Evolutionary conservation across 2,329 filamentous ascomycete species (phyloP).

Genomic region (Scedosporium dehoogii): DNA sequence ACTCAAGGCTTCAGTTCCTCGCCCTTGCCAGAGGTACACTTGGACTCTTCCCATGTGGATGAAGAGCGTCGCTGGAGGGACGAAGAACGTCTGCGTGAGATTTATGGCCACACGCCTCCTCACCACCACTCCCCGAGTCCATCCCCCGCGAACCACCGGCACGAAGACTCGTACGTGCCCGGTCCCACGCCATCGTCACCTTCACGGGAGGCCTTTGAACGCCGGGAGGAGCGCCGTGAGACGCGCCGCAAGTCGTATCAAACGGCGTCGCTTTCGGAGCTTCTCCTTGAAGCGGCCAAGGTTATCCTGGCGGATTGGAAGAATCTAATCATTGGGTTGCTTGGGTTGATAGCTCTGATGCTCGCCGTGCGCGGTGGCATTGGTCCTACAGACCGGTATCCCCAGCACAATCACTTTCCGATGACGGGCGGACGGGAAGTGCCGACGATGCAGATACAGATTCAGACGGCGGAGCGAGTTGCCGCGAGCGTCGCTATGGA

Average conservation of each 20-base stretch:
- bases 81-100: conserved; percentile 42
- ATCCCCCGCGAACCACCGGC: not conserved
- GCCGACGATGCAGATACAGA: conserved; percentile 1
- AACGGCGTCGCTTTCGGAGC: conserved; percentile 39
- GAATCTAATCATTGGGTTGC: conserved; percentile 46
- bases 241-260: conserved; percentile 18
- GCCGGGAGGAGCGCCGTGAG: conserved; percentile 18
- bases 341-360: conserved; percentile 43
- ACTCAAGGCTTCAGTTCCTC: conserved; percentile 6
- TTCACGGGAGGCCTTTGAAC: conserved; percentile 17
- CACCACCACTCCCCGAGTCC: not conserved
- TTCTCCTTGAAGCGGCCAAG: conserved; percentile 42
- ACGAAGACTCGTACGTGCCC: conserved; percentile 7
- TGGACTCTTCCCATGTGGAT: conserved; percentile 10
- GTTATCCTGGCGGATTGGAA: conserved; percentile 48
- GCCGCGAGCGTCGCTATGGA: not conserved
- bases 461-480: conserved; percentile 1
- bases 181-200: conserved; percentile 12
- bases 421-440: conserved; percentile 9
- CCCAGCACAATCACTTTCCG: not conserved
- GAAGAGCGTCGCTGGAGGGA: conserved; percentile 31
- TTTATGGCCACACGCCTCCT: conserved; percentile 33
- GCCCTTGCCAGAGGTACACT: conserved; percentile 10
- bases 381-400: conserved; percentile 13
- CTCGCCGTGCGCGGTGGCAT: conserved; percentile 30